Base-by-base conservation (phyloP, 805 yeast genomes). In the Ogataea pini region DNA sequence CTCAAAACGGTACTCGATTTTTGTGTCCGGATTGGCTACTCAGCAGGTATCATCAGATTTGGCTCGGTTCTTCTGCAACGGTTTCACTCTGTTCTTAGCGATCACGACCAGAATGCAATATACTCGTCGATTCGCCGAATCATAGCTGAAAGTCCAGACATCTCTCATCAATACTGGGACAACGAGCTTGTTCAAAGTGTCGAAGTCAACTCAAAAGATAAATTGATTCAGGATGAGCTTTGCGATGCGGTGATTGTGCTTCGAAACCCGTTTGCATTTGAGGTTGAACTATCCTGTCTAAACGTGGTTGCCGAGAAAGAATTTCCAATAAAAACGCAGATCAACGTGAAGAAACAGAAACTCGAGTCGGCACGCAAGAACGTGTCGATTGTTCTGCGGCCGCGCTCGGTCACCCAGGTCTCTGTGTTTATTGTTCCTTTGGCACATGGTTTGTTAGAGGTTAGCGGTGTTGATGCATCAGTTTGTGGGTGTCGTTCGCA, bases 231-330 rank as follows among this genome's bases (percentile, higher is more conserved):
- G 54, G 86, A 82, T 28, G 96, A 89, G 45, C 71, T 77, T 4
- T 77, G 79, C 10, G 85, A 81, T 48, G 70, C 86, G 14, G 62
- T 70, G 5, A 68, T 88, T 1, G 68, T 72, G 3, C 59, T 91
- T 7, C 90, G 86, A 60, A 92, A 92, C 62, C 96, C 96, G 7
- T 89, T 81, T 67, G 78, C 79, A 5, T 89, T 88, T 64, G 89
- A 85, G 36, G 69, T 91, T 12, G 83, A 79, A 32, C 68, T 91
- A 4, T 70, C 72, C 16, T 76, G 76, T 25, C 60, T 85, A 3
- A 58, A 68, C 32, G 65, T 85, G 2, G 54, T 58, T 4, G 57
- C 68, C 4, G 44, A 54, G 1, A 64, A 56, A 19, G 45, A 51
- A 6, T 61, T 69, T 14, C 51, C 65, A 6, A 7, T 61, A 47